Evolutionary conservation across 116 monocot species (phyloP), one percentile per base, ranked within the genome.

Genomic region (Posidonia oceanica): DNA sequence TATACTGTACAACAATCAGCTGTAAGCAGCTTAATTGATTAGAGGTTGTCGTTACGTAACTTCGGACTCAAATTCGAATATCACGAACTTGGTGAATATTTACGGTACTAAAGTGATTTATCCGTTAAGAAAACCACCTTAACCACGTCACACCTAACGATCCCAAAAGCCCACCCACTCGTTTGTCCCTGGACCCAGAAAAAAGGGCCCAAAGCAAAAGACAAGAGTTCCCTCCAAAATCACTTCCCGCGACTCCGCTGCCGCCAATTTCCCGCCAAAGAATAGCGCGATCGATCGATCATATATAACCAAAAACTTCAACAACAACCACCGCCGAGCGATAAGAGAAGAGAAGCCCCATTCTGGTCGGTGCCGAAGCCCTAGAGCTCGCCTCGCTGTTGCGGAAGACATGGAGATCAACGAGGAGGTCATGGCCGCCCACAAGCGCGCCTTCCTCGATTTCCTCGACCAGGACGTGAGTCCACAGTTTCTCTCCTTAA

Each of bases 391-490:
- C 23, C 48, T 16, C 3, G 38, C 40, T 17, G 52, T 0, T 21
- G 59, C 14, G 12, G 61, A 54, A 39, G 41, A 29, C 62, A 96
- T 96, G 95, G 91, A 97, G 40, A 66, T 87, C 82, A 97, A 89
- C 80, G 96, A 97, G 77, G 96, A 91, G 12, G 70, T 80, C 52
- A 73, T 91, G 73, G 91, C 85, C 3, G 81, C 85, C 57, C 78
- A 97, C 85, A 91, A 85, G 85, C 83, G 96, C 6, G 74, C 83
- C 20, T 91, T 97, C 76, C 56, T 97, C 21, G 87, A 91, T 54
- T 91, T 91, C 79, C 70, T 97, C 36, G 89, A 97, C 37, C 85
- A 89, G 76, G 91, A 91, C 53, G 96, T 97, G 76, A 55, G 76
- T 21, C 40, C 44, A 53, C 18, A 71, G 59, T 6, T 16, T 4